Conservation (phyloP, 257 asterid genomes). For the Ilex aquifolium region DNA sequence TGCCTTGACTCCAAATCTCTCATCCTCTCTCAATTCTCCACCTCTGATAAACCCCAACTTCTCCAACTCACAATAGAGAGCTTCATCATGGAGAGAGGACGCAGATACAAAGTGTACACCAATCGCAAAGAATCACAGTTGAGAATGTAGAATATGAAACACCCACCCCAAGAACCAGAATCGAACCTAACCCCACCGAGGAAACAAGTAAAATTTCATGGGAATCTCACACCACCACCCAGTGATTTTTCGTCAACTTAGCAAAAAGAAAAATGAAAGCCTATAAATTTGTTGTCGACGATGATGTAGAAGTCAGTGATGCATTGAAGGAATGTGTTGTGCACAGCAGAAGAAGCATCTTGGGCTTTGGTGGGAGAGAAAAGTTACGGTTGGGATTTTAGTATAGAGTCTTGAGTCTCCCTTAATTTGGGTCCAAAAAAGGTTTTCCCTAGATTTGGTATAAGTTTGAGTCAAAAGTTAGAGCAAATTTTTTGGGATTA, state of each 20-base stretch:
- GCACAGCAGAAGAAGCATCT: too few species aligned
- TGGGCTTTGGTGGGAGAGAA: too few species aligned
- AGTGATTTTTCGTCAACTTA: slow-evolving; percentile 59
- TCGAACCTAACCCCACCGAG: slow-evolving; percentile 49
- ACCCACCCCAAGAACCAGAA: slow-evolving; percentile 15
- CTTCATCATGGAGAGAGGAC: slow-evolving; percentile 60
- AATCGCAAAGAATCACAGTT: slow-evolving; percentile 64
- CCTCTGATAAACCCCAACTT: slow-evolving; percentile 39
- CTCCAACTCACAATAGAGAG: slow-evolving; percentile 48
- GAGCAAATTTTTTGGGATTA: too few species aligned
- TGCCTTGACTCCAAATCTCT: slow-evolving; percentile 57
- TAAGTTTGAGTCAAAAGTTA: too few species aligned
- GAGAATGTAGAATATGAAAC: slow-evolving; percentile 22
- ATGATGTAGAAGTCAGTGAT: slow-evolving; percentile 46
- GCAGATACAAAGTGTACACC: slow-evolving; percentile 68
- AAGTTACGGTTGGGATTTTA: too few species aligned
- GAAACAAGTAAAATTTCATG: slow-evolving; percentile 62
- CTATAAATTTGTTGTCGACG: slow-evolving; percentile 29
- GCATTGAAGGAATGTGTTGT: slow-evolving; percentile 48
- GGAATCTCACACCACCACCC: slow-evolving; percentile 39
- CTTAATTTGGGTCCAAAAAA: too few species aligned
- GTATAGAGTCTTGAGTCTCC: too few species aligned
- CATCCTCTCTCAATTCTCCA: slow-evolving; percentile 57
- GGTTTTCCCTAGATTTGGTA: too few species aligned
- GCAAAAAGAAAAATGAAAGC: slow-evolving; percentile 89